A percentile compares a stretch with the other conserved stretches of the same genome.
These are phyloP conservation scores for Rhizophora mangle DNA, from an alignment of 345 rosid species.

Conservation along the genomic window DNA sequence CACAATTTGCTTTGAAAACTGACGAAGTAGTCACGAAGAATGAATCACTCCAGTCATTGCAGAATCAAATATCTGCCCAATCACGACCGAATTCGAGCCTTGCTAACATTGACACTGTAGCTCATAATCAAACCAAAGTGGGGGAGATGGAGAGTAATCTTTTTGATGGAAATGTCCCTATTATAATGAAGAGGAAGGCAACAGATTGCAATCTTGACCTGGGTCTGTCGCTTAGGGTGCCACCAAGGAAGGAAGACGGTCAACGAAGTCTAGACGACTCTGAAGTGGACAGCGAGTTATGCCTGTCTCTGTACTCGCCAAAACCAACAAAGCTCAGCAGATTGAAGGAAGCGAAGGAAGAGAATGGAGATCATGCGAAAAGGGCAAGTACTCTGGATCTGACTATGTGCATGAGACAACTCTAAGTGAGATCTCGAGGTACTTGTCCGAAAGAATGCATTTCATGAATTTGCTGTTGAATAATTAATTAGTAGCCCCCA, in stretches of 20 bases:
- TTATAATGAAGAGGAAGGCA: constrained; percentile 37
- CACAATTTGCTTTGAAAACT: constrained; percentile 20
- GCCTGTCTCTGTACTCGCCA: constrained; percentile 20
- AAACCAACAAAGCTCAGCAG: constrained; percentile 40
- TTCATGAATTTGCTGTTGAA: constrained; percentile 8
- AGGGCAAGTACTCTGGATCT: constrained; percentile 92
- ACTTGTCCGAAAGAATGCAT: constrained; percentile 43
- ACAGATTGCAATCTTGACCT: constrained; percentile 28
- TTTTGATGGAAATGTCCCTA: not conserved
- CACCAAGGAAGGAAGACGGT: constrained; percentile 6
- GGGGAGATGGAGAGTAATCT: not conserved
- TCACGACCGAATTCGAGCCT: constrained; percentile 15
- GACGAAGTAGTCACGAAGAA: constrained; percentile 10
- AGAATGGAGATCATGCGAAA: constrained; percentile 32
- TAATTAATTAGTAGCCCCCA: constrained; percentile 10
- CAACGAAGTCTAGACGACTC: constrained; percentile 8
- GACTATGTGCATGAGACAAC: constrained; percentile 81
- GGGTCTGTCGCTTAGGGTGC: constrained; percentile 22
- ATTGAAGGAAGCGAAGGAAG: constrained; percentile 29
- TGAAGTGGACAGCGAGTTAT: constrained; percentile 20
- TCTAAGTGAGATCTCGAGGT: constrained; percentile 97
- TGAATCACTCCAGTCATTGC: constrained; percentile 6
- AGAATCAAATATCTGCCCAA: constrained; percentile 16
- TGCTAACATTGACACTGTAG: constrained; percentile 7
- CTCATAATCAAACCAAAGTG: constrained; percentile 1